Evolutionary conservation across 225 moss, liverwort and hornwort species (phyloP), one percentile per base, ranked within the genome.

Genomic region (Climacium dendroides): DNA sequence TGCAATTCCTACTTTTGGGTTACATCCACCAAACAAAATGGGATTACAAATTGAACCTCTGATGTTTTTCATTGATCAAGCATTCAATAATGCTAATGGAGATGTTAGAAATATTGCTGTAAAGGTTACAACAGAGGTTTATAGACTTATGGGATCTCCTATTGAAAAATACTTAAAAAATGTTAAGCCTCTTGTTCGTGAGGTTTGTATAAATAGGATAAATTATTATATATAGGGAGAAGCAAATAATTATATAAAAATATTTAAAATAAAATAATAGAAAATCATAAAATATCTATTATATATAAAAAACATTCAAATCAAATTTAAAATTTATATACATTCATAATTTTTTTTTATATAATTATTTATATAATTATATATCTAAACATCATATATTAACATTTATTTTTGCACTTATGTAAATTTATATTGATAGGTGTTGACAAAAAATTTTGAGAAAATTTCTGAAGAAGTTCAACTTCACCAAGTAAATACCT

Each of bases 31-130:
- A 81, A 97, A 91, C 55, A 95, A 93, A 41, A 85, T 88, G 85
- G 98, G 98, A 39, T 89, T 98, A 61, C 88, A 89, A 81, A 93
- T 79, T 3, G 96, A 97, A 79, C 85, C 89, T 26, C 79, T 98
- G 55, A 98, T 98, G 98, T n/a, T 91, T 29, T 98, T 95, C 65
- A 91, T 97, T 69, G 93, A 93, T 72, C 97, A 96, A 89, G 97
- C 96, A 79, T 96, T 98, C 67, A 95, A 94, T 64, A 98, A 96
- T 87, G 93, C 98, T 35, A 97, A 98, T 88, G 98, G 98, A 60
- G 96, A 97, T 89, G 97, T 98, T 37, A 91, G 96, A 89, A 97
- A 94, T 90, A 90, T 88, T 82, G 92, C 94, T n/a, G 87, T 98
- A 8, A 97, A 96, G 79, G 94, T 97, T 29, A 96, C 91, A 61